Base-by-base conservation (phyloP, 73 alveolate genomes). In the Urostyla sp. region DNA sequence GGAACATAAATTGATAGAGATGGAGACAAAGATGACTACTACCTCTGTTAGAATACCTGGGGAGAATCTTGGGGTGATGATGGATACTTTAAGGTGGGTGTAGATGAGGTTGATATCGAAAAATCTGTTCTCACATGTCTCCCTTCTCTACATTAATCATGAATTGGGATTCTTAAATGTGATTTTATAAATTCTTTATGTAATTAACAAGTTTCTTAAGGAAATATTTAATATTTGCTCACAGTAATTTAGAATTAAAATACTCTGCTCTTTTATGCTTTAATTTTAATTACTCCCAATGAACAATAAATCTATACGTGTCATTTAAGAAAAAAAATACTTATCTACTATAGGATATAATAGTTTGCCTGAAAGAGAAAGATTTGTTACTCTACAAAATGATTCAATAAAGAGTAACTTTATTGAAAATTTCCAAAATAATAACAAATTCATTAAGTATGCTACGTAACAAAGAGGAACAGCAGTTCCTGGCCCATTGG, bases 401-500 rank as follows among this genome's bases (percentile, higher is more conserved):
- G 96, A 85, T 75, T 94, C 98, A 83, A 94, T 87, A 89, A 89
- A 94, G 60, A 94, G 54, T 13, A 94, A 75, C 80, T 80, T 88
- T 52, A 88, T 80, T 49, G 61, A 85, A 35, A 61, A 66, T 5
- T 75, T 58, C 40, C 72, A 63, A 38, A 88, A 36, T 60, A 87
- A 49, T 34, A 93, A 46, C 27, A 73, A 34, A 72, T 79, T 85
- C 43, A 90, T 63, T 35, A 80, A 11, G 78, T 50, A 90, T 52
- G 90, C 91, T 0, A 85, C 67, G 82, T 90, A 90, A 83, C 91
- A 54, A 0, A 93, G 56, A 11, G 98, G 96, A 40, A 93, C 85
- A 10, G 98, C 98, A 2, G 92, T 94, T 11, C 98, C 98, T 3
- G 98, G 98, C 7, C 98, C 98, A 82, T 93, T 93, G 21, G 96